Conservation (phyloP, 805 yeast species). For the Limtongia smithiae region DNA sequence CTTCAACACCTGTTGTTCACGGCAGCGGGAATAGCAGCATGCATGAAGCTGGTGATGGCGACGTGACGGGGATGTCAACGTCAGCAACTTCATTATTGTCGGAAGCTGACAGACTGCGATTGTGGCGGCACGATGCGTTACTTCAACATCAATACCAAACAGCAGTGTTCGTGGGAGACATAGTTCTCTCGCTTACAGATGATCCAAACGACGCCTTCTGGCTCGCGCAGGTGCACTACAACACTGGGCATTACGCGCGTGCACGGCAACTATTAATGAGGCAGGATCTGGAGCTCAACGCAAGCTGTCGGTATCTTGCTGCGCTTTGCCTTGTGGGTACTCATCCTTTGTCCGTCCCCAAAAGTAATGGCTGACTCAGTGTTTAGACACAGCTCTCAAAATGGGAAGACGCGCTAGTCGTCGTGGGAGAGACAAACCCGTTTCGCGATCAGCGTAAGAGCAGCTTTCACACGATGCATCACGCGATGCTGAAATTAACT, state of each 20-base stretch:
- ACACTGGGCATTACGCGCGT: constrained; percentile 70
- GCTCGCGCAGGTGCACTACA: constrained; percentile 86
- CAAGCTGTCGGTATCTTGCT: constrained; percentile 76
- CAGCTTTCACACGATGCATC: neutral
- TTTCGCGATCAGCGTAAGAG: constrained; percentile 43
- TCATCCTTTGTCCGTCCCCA: no score
- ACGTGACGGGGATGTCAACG: no score
- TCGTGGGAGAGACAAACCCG: constrained; percentile 80
- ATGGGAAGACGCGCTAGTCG: constrained; percentile 85
- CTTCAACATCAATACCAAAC: constrained; percentile 89
- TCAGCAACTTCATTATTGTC: neutral
- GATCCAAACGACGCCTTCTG: constrained; percentile 95
- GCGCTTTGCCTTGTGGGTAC: constrained; percentile 55
- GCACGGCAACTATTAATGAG: constrained; percentile 67
- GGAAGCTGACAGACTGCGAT: constrained; percentile 69
- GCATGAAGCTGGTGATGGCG: neutral
- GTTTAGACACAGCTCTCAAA: constrained; percentile 54
- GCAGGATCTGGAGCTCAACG: constrained; percentile 52
- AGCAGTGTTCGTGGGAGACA: constrained; percentile 89
- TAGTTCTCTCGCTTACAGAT: constrained; percentile 70
- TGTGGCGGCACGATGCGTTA: constrained; percentile 91
- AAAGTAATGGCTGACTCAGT: neutral
- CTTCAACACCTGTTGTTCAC: constrained; percentile 17
- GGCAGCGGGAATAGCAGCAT: neutral
- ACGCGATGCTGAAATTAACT: neutral